Percentiles rank a stretch among this genome's conserved stretches.
Conservation (phyloP, 306 rosid genomes). For the Clitoria ternatea region DNA sequence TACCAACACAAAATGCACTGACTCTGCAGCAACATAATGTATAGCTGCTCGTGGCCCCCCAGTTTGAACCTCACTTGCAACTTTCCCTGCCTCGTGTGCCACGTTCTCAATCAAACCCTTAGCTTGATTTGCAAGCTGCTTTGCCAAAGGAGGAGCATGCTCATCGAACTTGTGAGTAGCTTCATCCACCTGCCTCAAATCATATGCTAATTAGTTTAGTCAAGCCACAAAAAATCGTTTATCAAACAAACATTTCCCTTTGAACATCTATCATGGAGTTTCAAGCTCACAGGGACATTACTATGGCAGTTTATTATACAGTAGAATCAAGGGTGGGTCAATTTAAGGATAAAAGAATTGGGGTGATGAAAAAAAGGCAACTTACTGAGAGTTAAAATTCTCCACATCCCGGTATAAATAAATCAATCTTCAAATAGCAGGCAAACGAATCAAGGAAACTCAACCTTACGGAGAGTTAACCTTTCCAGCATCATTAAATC, state of each 20-base stretch:
- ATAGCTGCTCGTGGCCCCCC: slow-evolving; percentile 62
- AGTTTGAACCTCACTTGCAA: slow-evolving; percentile 43
- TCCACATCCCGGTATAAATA: background rate
- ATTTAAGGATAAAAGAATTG: background rate
- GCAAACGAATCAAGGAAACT: background rate
- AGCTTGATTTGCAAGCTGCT: slow-evolving; percentile 32
- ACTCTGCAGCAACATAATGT: slow-evolving; percentile 46
- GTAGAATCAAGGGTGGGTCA: background rate
- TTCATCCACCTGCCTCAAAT: slow-evolving; percentile 56
- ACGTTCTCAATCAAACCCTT: slow-evolving; percentile 36
- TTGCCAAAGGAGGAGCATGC: slow-evolving; percentile 63
- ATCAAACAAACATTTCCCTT: background rate
- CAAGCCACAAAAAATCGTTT: background rate
- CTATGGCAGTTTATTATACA: background rate
- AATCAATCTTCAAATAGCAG: background rate
- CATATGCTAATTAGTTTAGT: background rate
- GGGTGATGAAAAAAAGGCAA: background rate
- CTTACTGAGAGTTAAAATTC: background rate
- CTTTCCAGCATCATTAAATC: background rate
- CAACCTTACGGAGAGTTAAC: background rate
- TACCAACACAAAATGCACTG: slow-evolving; percentile 44
- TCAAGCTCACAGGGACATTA: background rate
- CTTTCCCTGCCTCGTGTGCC: slow-evolving; percentile 32
- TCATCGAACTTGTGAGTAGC: slow-evolving; percentile 44
- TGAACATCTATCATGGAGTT: background rate